Base-by-base conservation (phyloP, 768 basidiomycete species). In the Boletus barrowsii region DNA sequence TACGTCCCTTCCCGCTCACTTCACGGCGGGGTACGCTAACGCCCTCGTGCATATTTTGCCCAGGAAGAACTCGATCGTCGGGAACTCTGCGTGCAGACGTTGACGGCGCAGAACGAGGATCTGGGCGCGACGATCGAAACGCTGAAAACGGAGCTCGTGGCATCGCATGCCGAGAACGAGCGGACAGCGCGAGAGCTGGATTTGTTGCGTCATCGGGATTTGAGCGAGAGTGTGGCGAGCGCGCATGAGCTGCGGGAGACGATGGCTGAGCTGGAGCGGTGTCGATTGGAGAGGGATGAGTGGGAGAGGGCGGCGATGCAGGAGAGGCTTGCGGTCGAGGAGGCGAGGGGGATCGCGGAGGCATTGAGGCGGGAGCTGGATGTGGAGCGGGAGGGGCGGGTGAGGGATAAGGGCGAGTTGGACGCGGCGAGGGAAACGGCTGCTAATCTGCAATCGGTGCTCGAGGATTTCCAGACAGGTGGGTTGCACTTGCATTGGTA, bases 1-100 rank as follows among this genome's bases (percentile, higher is more conserved):
- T 98, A 76, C 61, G 86, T 80, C 80, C 24, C 36, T 3, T 6
- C 20, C 17, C 32, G n/a, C 33, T 14, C 33, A 29, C 17, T 11
- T 13, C 0, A 9, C 3, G 1, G 33, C 7, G 3, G 32, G 14
- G n/a, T 8, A 1, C 13, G 22, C 48, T 49, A 14, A 49, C 39
- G 48, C 18, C 11, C 36, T 18, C n/a, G 11, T 18, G n/a, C 13
- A 29, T 20, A 13, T 35, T 9, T 7, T 61, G 65, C 61, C 51
- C 76, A 99, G 96, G 97, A 98, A 84, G 97, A 98, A 79, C 87
- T 99, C 41, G 97, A 98, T 78, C 81, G 93, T 58, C 80, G 92
- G 57, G 94, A 94, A 67, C 86, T 90, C 61, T 79, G 87, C 35
- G 81, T 97, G 33, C 88, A 89, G 54, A 83, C 86, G 55, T 74